Base-by-base conservation (phyloP, 495 filamentous ascomycete species). In the Alectoria sarmentosa region DNA sequence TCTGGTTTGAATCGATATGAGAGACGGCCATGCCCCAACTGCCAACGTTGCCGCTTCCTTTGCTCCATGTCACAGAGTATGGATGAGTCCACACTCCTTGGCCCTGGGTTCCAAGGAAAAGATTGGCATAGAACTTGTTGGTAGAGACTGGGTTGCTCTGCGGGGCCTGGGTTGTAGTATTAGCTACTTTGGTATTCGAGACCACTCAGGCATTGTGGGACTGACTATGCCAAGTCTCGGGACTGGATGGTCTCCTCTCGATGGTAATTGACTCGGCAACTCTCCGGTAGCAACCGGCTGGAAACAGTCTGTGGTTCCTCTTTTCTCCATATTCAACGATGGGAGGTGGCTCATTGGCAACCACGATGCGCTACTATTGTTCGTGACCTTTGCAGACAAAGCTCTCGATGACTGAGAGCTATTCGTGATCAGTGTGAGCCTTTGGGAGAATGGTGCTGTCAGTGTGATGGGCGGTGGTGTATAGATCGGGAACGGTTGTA, bases 81-180 rank as follows among this genome's bases (percentile, higher is more conserved):
- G 94, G 94, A 72, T 95, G 87, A 3, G 90, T 89, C 80, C 89
- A 97, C 0, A 85, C 82, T 1, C 86, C 80, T 44, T 83, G 81
- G 6, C 76, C 82, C 73, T 96, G 92, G 56, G 74, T 82, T 5
- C 87, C 91, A 4, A 97, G 77, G 70, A 93, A 94, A 67, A 96
- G 86, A 58, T 95, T 96, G 60, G 86, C 85, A 70, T 96, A 96
- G 74, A 96, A 98, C 69, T 96, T 97, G 74, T 97, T 95, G 17
- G 92, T 94, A 59, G 83, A 77, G 66, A 90, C 80, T 0, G 88
- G 88, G 2, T 69, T 74, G 4, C 75, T 73, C 26, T 83, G 76
- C 62, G 77, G 72, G 42, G 71, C 64, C 74, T 78, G 23, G 42
- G 19, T 0, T 14, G 58, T 14, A 32, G 17, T 21, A 67, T 58